Percentiles rank a stretch among this genome's conserved stretches.
Conservation (phyloP, 306 rosid species). For the Sicyos edulis region DNA sequence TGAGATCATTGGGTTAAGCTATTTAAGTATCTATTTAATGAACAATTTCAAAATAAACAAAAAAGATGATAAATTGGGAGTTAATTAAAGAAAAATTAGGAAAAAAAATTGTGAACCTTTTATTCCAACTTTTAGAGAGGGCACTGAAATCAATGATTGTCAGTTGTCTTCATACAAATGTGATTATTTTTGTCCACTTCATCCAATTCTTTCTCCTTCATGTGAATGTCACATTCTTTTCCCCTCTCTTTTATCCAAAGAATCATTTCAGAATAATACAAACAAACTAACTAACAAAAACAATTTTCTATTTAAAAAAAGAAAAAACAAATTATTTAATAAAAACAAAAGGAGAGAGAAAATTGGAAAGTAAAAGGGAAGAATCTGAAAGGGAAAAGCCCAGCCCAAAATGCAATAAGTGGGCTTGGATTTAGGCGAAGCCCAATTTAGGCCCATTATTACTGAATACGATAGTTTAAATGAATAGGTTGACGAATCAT, state of each 20-base stretch:
- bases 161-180: constrained; percentile 4
- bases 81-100: background rate
- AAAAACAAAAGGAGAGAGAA: background rate
- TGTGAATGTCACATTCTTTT: constrained; percentile 16
- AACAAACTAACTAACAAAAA: background rate
- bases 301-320: background rate
- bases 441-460: background rate
- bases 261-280: constrained; percentile 4
- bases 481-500: too few species aligned
- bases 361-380: background rate
- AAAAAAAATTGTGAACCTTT: background rate
- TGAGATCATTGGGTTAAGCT: too few species aligned
- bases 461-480: too few species aligned
- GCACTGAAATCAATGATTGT: background rate
- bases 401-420: background rate
- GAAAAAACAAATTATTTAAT: background rate
- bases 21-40: background rate
- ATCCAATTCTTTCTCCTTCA: background rate
- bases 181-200: background rate
- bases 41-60: background rate
- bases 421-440: background rate
- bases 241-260: background rate
- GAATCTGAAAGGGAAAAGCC: background rate
- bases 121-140: background rate
- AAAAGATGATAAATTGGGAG: background rate